Conservation (phyloP, 2,329 filamentous ascomycete species). For the Trichoderma sp. region DNA sequence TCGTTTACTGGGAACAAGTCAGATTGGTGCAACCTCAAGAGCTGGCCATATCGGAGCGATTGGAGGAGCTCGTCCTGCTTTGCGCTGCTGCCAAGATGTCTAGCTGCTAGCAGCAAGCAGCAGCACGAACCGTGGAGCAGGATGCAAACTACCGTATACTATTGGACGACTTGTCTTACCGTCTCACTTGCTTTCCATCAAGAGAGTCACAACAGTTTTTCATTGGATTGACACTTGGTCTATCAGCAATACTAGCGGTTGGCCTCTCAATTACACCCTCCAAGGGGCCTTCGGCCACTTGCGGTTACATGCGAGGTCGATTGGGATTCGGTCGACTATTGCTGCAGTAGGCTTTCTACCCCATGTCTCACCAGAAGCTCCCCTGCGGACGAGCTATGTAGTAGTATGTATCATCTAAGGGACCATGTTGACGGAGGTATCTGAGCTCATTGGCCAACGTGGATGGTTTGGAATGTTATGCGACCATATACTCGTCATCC, state of each 20-base stretch:
- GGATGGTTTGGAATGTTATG: neutral
- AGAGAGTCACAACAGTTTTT: neutral
- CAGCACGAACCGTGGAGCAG: slow-evolving; percentile 1
- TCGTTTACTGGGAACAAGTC: neutral
- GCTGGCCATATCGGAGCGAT: neutral
- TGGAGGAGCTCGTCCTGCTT: neutral
- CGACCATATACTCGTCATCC: neutral
- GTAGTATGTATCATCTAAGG: neutral
- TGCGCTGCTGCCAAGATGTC: slow-evolving; percentile 9
- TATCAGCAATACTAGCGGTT: neutral
- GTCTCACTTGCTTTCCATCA: neutral
- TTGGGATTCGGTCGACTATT: neutral
- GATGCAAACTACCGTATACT: neutral
- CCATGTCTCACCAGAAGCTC: slow-evolving; percentile 11
- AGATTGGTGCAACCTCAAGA: slow-evolving; percentile 10
- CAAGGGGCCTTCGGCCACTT: neutral
- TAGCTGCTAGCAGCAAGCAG: neutral
- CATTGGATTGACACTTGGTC: neutral
- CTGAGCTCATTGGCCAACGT: neutral
- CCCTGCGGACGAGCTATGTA: slow-evolving; percentile 7
- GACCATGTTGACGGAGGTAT: neutral
- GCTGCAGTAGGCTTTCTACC: neutral
- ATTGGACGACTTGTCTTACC: slow-evolving; percentile 7
- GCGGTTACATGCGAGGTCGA: neutral
- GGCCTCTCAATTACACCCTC: neutral